phyloP scores from a whole-genome alignment of 148 eudicot genomes.

The Camellia japonica region DNA sequence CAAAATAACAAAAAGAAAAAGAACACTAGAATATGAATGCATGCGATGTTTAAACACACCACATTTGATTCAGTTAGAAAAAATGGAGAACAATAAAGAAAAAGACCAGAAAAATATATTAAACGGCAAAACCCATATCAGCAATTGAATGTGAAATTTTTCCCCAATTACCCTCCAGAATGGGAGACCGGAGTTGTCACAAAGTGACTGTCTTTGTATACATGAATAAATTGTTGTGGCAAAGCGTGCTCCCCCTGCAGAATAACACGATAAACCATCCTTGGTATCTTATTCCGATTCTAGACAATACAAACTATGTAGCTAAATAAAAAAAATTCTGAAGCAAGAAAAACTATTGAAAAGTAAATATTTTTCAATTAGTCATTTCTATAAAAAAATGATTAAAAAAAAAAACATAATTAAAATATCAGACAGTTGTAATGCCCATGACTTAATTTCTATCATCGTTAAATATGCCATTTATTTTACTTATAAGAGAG shows the following conservation, averaged over 20 bases:
- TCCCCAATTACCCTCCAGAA: constrained; percentile 64
- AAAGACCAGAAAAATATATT: background rate
- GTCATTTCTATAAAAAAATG: too few relatives aligned
- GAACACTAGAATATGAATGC: background rate
- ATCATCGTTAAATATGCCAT: too few relatives aligned
- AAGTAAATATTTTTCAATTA: too few relatives aligned
- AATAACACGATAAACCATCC: background rate
- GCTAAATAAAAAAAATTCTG: too few relatives aligned
- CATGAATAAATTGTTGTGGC: constrained; percentile 87
- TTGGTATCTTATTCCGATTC: background rate
- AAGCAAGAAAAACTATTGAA: background rate
- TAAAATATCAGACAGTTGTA: too few relatives aligned
- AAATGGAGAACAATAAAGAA: background rate
- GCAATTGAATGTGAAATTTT: background rate
- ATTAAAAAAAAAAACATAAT: too few relatives aligned
- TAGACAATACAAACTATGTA: background rate
- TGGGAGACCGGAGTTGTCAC: constrained; percentile 85
- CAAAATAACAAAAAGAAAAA: background rate
- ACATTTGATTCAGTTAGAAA: background rate
- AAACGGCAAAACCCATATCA: background rate
- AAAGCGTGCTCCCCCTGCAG: constrained; percentile 84
- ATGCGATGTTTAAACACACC: background rate
- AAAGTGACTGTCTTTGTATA: constrained; percentile 77
- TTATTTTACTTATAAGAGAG: too few relatives aligned
- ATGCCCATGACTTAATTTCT: too few relatives aligned